Base-by-base conservation (phyloP, 1,284 basidiomycete genomes). In the Erythrobasidium hasegawianum region DNA sequence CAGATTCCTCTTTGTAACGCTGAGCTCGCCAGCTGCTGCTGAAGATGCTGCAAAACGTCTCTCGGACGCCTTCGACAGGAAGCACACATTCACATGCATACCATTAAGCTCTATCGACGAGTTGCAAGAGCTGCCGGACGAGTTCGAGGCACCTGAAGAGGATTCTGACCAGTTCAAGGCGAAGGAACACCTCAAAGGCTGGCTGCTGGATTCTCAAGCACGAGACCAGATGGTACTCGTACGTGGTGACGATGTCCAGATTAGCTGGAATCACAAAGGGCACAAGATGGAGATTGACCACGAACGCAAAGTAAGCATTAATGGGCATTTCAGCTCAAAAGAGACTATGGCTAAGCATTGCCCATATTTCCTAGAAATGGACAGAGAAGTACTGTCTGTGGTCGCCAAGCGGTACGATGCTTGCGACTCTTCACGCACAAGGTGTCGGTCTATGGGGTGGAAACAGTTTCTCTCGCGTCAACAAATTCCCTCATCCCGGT, bases 371-470 rank as follows among this genome's bases (percentile, higher is more conserved):
- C 26, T 75, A 90, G 86, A 86, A 89, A 77, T 98, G 96, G 93
- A 97, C 92, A 74, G 93, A 98, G 75, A 87, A 96, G 50, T 99
- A 97, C 80, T 88, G 94, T 47, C 88, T 90, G 57, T 99, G 96
- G 96, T 97, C 96, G 40, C 94, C 95, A 38, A 83, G 89, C 68
- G 96, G 96, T 61, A 97, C 95, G 22, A 92, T 88, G 77, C 83
- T 98, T 69, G 87, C 93, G 54, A 96, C 96, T 9, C 84, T 97
- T 65, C 96, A 97, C 78, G 85, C 90, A 50, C 94, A 93, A 78
- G 96, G 96, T 79, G 90, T 97, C 68, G 89, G 91, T 52, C 83
- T 98, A 52, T 98, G 94, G 92, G 95, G 92, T 64, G 96, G 96
- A 26, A 78, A 86, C 33, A 90, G 89, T 18, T 96, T 90, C 86